A percentile compares a stretch with the other conserved stretches of the same genome.
Evolutionary conservation across 2,329 filamentous ascomycete genomes (phyloP).

Genomic region (Pseudocercospora fuligena): DNA sequence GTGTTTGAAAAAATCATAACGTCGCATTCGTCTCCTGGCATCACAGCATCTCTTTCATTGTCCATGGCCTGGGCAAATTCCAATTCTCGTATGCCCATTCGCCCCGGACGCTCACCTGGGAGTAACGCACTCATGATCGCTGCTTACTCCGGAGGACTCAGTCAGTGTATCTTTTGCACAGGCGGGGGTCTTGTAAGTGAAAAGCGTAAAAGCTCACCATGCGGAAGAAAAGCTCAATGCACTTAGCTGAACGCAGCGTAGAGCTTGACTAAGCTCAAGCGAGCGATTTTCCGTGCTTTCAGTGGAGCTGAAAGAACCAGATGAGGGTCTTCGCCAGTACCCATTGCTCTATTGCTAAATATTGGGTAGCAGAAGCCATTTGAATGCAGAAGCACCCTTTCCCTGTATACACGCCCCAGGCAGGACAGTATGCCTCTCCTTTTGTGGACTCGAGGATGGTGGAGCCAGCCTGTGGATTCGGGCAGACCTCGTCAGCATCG

Average conservation of each 20-base stretch:
- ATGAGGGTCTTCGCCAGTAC: no score
- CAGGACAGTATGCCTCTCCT: no score
- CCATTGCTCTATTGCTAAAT: no score
- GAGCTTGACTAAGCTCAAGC: slow-evolving; percentile 6
- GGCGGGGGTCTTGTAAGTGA: not conserved
- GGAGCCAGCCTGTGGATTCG: no score
- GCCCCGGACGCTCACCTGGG: not conserved
- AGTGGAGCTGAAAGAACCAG: no score
- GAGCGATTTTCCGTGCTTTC: no score
- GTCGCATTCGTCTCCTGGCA: not conserved
- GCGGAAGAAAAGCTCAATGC: not conserved
- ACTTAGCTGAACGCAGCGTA: not conserved
- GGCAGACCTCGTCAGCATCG: no score
- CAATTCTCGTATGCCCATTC: not conserved
- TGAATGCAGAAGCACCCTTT: no score
- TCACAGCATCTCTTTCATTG: not conserved
- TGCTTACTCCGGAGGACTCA: not conserved
- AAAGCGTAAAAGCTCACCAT: not conserved
- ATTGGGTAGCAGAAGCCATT: no score
- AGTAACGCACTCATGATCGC: not conserved
- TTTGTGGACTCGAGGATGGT: no score
- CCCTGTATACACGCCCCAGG: no score
- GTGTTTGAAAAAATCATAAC: not conserved
- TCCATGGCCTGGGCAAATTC: not conserved
- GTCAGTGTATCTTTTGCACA: not conserved